phyloP scores from a whole-genome alignment of 169 alveolate species.

The Cryptosporidium baileyi region DNA sequence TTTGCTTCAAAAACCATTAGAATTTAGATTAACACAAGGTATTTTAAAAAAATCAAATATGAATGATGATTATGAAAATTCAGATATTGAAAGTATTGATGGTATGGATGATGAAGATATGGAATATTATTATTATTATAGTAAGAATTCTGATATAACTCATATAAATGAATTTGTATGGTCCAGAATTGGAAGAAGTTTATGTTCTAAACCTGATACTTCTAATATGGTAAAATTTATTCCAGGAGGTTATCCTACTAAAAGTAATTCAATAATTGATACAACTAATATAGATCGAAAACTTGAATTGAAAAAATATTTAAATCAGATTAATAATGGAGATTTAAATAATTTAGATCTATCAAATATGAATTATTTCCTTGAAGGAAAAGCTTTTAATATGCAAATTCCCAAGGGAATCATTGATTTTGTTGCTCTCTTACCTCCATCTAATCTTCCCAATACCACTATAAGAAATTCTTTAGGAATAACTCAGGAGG shows the following conservation, averaged over 20 bases:
- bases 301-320: neutral
- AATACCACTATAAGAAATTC: neutral
- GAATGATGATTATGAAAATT: neutral
- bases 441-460: slow-evolving; percentile 38
- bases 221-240: slow-evolving; percentile 24
- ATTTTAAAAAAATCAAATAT: neutral
- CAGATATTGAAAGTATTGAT: slow-evolving; percentile 9
- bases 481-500: slow-evolving; percentile 33
- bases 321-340: neutral
- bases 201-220: slow-evolving; percentile 52
- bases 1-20: slow-evolving; percentile 29
- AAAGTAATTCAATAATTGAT: slow-evolving; percentile 16
- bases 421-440: slow-evolving; percentile 31
- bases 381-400: slow-evolving; percentile 21
- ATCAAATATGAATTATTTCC: neutral
- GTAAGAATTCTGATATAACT: neutral
- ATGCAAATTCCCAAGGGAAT: slow-evolving; percentile 50
- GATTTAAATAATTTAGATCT: neutral
- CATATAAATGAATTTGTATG: slow-evolving; percentile 38
- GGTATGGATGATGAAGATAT: slow-evolving; percentile 53
- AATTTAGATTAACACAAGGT: neutral
- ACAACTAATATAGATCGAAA: neutral
- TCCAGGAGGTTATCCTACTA: slow-evolving; percentile 31
- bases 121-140: slow-evolving; percentile 4
- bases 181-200: slow-evolving; percentile 48